phyloP scores from a whole-genome alignment of 176 grass and related monocot genomes.

The Oropetium thomaeum region DNA sequence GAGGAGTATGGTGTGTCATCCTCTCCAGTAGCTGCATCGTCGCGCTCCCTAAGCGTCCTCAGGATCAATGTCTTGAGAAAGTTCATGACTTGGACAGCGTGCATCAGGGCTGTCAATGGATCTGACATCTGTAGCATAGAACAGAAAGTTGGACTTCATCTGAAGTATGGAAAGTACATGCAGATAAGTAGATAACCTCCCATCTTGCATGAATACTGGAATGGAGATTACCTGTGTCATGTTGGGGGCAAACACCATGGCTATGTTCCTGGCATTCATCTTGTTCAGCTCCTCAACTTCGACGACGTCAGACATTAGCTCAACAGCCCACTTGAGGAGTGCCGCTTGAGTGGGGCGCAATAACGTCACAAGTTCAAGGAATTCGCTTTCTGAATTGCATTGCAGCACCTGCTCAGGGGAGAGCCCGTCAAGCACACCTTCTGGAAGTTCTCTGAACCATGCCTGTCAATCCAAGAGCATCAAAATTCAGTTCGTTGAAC shows the following conservation, averaged over 20 bases:
- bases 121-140: conserved; percentile 91
- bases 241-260: conserved; percentile 95
- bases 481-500: neutral
- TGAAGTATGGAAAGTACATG: neutral
- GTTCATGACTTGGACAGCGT: conserved; percentile 98
- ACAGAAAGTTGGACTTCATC: conserved; percentile 21
- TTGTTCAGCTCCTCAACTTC: conserved; percentile 89
- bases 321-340: conserved; percentile 82
- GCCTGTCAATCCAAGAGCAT: conserved; percentile 41
- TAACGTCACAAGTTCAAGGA: conserved; percentile 55
- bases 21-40: conserved; percentile 45
- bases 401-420: conserved; percentile 80
- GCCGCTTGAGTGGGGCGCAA: conserved; percentile 65
- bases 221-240: conserved; percentile 77
- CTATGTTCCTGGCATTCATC: conserved; percentile 96
- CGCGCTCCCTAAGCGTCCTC: conserved; percentile 70
- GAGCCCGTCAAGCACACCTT: conserved; percentile 77
- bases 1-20: conserved; percentile 67
- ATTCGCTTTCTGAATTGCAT: conserved; percentile 85
- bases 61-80: conserved; percentile 90
- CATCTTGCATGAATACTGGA: neutral
- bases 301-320: conserved; percentile 87
- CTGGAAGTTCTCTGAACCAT: conserved; percentile 96
- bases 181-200: neutral
- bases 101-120: conserved; percentile 95